Conservation (phyloP, 2,329 filamentous ascomycete genomes). For the Seiridium cupressi region DNA sequence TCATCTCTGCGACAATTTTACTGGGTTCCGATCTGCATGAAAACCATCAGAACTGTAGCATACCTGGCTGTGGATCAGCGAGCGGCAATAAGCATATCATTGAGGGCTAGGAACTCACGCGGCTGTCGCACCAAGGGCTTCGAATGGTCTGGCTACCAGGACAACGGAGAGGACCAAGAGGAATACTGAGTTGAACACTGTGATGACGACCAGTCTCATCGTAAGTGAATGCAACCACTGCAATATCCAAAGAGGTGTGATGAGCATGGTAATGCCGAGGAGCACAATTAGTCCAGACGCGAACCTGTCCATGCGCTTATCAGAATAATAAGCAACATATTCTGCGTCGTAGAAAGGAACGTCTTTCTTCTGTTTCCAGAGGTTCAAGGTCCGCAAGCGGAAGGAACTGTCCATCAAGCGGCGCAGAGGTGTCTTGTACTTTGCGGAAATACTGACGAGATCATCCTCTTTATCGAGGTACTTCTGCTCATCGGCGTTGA, state of each 20-base stretch:
- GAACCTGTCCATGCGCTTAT: slow-evolving; percentile 19
- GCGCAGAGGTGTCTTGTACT: slow-evolving; percentile 11
- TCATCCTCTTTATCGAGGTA: background rate
- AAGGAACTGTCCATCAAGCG: slow-evolving; percentile 12
- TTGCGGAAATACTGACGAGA: slow-evolving; percentile 10
- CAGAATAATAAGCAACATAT: slow-evolving; percentile 6
- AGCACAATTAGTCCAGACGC: slow-evolving; percentile 18
- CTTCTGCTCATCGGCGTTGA: slow-evolving; percentile 16
- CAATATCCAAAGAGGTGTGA: slow-evolving; percentile 32
- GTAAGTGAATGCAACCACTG: slow-evolving; percentile 11
- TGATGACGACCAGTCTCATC: slow-evolving; percentile 28
- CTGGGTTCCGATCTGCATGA: slow-evolving; percentile 11
- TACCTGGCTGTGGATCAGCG: slow-evolving; percentile 6
- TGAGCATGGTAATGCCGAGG: slow-evolving; percentile 26
- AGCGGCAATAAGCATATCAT: too few relatives aligned
- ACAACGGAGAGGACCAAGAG: slow-evolving; percentile 15
- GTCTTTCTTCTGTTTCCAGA: slow-evolving; percentile 1
- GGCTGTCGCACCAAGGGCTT: slow-evolving; percentile 17
- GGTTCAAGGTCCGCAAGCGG: slow-evolving; percentile 13
- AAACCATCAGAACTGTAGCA: slow-evolving; percentile 16
- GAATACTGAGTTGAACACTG: slow-evolving; percentile 23
- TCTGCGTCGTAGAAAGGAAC: background rate
- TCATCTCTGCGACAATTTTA: background rate
- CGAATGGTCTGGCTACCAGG: slow-evolving; percentile 19
- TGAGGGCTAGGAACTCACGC: slow-evolving; percentile 12